Evolutionary conservation across 2,329 filamentous ascomycete species (phyloP), one percentile per base, ranked within the genome.

Genomic region (Graphilbum sp.): DNA sequence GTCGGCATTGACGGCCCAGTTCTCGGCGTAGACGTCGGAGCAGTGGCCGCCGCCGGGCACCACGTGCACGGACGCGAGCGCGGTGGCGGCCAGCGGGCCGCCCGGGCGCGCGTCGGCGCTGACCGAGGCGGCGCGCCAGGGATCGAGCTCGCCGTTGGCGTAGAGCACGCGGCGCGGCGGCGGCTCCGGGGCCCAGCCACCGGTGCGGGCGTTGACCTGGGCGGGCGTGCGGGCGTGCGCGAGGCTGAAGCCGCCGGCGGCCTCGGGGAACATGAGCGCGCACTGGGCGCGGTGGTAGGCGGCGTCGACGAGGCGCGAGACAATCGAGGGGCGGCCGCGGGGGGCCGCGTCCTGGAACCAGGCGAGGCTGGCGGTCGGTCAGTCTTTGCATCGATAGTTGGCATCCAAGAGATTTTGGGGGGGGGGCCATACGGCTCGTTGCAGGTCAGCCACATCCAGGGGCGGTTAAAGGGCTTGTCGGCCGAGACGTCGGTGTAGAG

Each of bases 371-470:
- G 32, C n/a, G n/a, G 24, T 7, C 9, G 25, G 21, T 11, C 23
- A 31, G 20, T 4, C 3, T 21, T 9, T 19, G 16, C 10, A 21
- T 4, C 9, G 11, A 12, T 17, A 7, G n/a, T n/a, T 10, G 3
- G 17, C 17, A 21, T 13, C 2, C 3, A 16, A 20, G 31, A 2
- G 16, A 23, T 13, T 4, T 21, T 5, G 12, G 11, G 16, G 7
- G 12, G 9, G 11, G 13, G 6, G 8, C 40, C 43, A 32, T 12
- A 44, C 38, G 59, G 58, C 42, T 61, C 56, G 50, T 72, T 72
- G 56, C 69, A 73, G 6, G 63, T 55, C 51, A 73, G 60, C 67
- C 67, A 73, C 13, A 57, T 53, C 67, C 66, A 73, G 45, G 71
- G 67, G 3, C 67, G 56, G 50, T 69, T 60, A 25, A 56, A 46